These are phyloP conservation scores for Luffa acutangula DNA, from an alignment of 306 rosid species.

Conservation along the genomic window DNA sequence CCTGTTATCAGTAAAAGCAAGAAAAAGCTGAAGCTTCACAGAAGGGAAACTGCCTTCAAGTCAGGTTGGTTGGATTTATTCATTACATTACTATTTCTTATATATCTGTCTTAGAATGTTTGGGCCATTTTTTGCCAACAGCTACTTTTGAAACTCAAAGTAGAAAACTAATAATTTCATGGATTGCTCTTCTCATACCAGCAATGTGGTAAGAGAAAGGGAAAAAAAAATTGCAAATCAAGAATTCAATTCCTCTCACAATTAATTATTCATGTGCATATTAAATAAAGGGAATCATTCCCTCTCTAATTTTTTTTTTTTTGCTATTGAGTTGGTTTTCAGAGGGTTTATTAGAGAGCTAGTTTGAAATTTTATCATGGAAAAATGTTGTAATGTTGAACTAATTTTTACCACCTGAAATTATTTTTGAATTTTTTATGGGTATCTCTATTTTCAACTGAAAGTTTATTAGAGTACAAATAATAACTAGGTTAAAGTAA, in stretches of 20 bases:
- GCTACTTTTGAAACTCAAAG: background rate
- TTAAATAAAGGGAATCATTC: background rate
- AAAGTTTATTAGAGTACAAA: background rate
- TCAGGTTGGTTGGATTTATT: background rate
- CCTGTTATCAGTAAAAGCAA: constrained; percentile 1
- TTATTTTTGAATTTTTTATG: background rate
- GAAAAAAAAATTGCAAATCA: background rate
- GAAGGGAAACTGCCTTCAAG: background rate
- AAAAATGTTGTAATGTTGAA: background rate
- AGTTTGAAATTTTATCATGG: background rate
- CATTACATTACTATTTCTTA: background rate
- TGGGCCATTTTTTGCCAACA: constrained; percentile 8
- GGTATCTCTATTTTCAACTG: background rate
- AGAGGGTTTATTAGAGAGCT: background rate
- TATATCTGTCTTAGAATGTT: background rate
- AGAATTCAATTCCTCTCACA: background rate
- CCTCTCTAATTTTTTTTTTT: background rate
- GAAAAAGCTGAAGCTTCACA: background rate
- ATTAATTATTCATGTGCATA: background rate
- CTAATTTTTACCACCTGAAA: background rate
- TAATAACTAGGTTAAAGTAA: too few relatives aligned
- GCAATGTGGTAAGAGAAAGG: background rate
- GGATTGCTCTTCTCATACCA: background rate
- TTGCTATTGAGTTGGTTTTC: background rate
- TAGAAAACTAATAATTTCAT: background rate